Conservation (phyloP, 75 land plant species). For the Pinus taeda region DNA sequence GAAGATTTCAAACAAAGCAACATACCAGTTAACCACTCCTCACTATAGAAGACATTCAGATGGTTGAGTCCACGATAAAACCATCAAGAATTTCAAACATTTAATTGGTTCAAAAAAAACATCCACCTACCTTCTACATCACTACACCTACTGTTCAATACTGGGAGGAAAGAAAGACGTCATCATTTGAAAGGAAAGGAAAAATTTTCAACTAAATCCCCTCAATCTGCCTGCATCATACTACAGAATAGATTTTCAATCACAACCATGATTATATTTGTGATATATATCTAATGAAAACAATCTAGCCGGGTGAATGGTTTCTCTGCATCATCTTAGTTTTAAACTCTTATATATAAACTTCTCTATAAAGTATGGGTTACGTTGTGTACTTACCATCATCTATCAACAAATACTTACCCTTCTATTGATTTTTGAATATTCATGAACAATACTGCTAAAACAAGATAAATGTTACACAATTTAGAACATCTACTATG, state of each 20-base stretch:
- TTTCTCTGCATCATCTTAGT: neutral
- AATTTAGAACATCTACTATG: slow-evolving; percentile 1
- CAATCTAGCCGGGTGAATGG: neutral
- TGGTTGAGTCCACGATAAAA: slow-evolving; percentile 6
- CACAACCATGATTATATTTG: slow-evolving; percentile 5
- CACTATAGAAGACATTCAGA: slow-evolving; percentile 14
- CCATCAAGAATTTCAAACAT: slow-evolving; percentile 8
- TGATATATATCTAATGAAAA: neutral
- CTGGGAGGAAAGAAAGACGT: slow-evolving; percentile 8
- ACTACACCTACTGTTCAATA: slow-evolving; percentile 10
- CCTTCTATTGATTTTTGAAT: slow-evolving; percentile 6
- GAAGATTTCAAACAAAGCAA: slow-evolving; percentile 11
- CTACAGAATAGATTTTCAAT: slow-evolving; percentile 9
- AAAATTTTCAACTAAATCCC: slow-evolving; percentile 13
- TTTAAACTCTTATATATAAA: slow-evolving; percentile 4
- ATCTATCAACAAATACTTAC: slow-evolving; percentile 4
- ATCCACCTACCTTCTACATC: slow-evolving; percentile 12
- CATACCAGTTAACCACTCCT: slow-evolving; percentile 13
- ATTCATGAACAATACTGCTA: slow-evolving; percentile 2
- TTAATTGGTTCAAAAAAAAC: neutral
- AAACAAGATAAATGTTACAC: slow-evolving; percentile 6
- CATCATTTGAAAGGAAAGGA: slow-evolving; percentile 9
- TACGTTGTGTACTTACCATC: slow-evolving; percentile 9
- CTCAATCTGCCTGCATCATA: slow-evolving; percentile 15
- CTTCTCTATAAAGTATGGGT: slow-evolving; percentile 2